phyloP scores from a whole-genome alignment of 306 rosid species.

The Fragaria iinumae region DNA sequence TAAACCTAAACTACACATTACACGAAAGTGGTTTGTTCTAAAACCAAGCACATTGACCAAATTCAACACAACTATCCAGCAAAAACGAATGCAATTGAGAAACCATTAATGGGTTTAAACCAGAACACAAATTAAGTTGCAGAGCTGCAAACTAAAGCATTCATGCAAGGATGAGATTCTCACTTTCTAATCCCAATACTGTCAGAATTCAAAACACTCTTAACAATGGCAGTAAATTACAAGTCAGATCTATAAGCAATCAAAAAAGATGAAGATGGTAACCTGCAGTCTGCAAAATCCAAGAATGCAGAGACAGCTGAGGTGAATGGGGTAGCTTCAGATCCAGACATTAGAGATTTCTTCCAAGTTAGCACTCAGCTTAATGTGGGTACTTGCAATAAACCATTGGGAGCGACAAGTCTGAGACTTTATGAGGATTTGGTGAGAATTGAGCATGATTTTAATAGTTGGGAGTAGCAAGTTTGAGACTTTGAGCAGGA shows the following conservation, averaged over 20 bases:
- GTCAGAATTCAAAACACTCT: constrained; percentile 11
- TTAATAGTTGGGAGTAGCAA: not conserved
- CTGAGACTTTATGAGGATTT: constrained; percentile 5
- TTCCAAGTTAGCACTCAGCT: not conserved
- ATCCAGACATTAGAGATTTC: constrained; percentile 25
- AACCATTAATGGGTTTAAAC: not conserved
- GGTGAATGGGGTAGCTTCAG: constrained; percentile 28
- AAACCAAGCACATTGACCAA: constrained; percentile 38
- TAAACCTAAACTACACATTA: not conserved
- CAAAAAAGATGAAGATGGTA: constrained; percentile 13
- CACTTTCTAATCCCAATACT: not conserved
- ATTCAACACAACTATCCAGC: constrained; percentile 22
- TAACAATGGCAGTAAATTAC: constrained; percentile 9
- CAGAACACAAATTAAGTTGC: not conserved
- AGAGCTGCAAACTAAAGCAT: not conserved
- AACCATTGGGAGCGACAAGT: not conserved
- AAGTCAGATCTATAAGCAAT: constrained; percentile 53
- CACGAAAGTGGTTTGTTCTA: constrained; percentile 11
- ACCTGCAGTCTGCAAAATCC: constrained; percentile 18
- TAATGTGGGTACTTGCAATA: constrained; percentile 17
- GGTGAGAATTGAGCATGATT: constrained; percentile 3
- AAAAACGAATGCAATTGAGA: constrained; percentile 1
- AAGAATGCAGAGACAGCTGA: constrained; percentile 16
- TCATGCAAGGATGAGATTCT: not conserved
- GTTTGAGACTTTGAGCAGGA: constrained; percentile 5